A percentile compares a stretch with the other conserved stretches of the same genome.
Conservation (phyloP, 345 rosid genomes). For the Brassica napus region Da-Ae NC_063449.1:43392501-43393000, state of each 20-base stretch:
- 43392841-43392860: background rate
- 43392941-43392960: background rate
- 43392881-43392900: background rate
- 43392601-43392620: constrained; percentile 41
- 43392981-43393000: background rate
- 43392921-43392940: constrained; percentile 2
- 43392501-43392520: constrained; percentile 26
- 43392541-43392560: constrained; percentile 38
- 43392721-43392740: too few species aligned
- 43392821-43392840: background rate
- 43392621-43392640: constrained; percentile 44
- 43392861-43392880: background rate
- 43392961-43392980: background rate
- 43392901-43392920: background rate
- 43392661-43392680: background rate
- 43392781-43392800: background rate
- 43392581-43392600: constrained; percentile 2
- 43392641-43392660: constrained; percentile 32
- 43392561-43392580: constrained; percentile 41
- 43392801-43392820: constrained; percentile 17
- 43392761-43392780: too few species aligned
- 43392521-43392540: constrained; percentile 8
- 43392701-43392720: too few species aligned
- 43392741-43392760: too few species aligned
- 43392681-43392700: background rate